Evolutionary conservation across 805 yeast genomes (phyloP).

Genomic region (Debaryomyces castellii): DNA sequence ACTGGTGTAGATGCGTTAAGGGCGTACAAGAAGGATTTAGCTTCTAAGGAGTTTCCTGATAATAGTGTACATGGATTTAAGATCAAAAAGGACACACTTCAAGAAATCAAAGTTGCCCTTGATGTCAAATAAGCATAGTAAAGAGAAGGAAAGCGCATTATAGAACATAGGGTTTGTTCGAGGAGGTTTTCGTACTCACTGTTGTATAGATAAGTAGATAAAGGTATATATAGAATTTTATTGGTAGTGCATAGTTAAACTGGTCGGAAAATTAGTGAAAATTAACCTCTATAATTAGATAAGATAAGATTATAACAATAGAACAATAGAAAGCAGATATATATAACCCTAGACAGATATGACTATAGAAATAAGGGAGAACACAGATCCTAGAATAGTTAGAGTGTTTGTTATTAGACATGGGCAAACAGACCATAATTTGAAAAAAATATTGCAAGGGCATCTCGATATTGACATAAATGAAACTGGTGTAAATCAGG

Average conservation of each 20-base stretch:
- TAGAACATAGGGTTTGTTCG: neutral
- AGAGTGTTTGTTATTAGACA: constrained; percentile 72
- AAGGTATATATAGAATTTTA: neutral
- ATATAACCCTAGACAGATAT: neutral
- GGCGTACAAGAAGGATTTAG: constrained; percentile 61
- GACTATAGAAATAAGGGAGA: constrained; percentile 16
- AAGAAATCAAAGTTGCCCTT: constrained; percentile 12
- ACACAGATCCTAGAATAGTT: constrained; percentile 34
- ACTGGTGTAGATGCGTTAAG: constrained; percentile 51
- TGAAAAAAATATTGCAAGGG: constrained; percentile 72
- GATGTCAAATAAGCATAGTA: neutral
- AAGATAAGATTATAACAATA: neutral
- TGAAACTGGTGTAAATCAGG: constrained; percentile 60
- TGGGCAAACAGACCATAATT: constrained; percentile 80
- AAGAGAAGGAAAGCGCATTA: neutral
- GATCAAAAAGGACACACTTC: constrained; percentile 62
- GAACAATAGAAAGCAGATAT: neutral
- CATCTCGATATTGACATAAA: constrained; percentile 69
- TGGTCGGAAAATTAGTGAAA: neutral
- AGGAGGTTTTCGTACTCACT: neutral
- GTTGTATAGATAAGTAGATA: neutral
- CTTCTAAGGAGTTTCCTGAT: constrained; percentile 56
- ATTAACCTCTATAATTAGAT: neutral
- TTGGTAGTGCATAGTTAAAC: neutral
- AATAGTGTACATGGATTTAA: constrained; percentile 61